Percentiles rank a stretch among this genome's conserved stretches.
These are phyloP conservation scores for Linum usitatissimum DNA, from an alignment of 345 rosid species.

Conservation along the genomic window DNA sequence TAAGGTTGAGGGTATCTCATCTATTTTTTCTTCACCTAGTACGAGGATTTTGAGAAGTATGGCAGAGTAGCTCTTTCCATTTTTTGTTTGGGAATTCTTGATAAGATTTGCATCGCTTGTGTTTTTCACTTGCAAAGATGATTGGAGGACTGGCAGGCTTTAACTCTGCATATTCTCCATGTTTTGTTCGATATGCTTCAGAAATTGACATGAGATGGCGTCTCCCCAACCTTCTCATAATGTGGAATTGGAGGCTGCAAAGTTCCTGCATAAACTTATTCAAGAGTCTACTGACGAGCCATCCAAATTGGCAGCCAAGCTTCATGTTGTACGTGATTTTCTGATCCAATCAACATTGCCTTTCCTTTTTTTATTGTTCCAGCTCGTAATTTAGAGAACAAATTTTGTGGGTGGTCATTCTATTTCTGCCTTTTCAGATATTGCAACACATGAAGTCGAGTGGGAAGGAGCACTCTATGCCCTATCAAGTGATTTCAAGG, in stretches of 20 bases:
- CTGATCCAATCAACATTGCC: conserved; percentile 5
- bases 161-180: neutral
- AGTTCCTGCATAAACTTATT: conserved; percentile 94
- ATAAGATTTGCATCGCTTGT: neutral
- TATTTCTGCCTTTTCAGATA: conserved; percentile 36
- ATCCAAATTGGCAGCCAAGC: conserved; percentile 82
- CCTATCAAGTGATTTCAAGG: conserved; percentile 99
- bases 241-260: conserved; percentile 96
- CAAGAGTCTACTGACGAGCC: conserved; percentile 98
- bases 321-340: conserved; percentile 52
- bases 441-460: conserved; percentile 95
- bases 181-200: neutral
- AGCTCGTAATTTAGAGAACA: neutral
- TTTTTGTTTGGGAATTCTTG: neutral
- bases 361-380: conserved; percentile 2
- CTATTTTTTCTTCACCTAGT: neutral
- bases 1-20: neutral
- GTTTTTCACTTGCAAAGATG: no score
- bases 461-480: conserved; percentile 98
- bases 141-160: no score
- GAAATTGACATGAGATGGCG: conserved; percentile 40
- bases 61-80: neutral
- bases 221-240: conserved; percentile 50
- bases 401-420: neutral
- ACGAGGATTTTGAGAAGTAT: neutral